Evolutionary conservation across 495 filamentous ascomycete genomes (phyloP), one percentile per base, ranked within the genome.

Genomic region (Bryoglossum gracile): DNA sequence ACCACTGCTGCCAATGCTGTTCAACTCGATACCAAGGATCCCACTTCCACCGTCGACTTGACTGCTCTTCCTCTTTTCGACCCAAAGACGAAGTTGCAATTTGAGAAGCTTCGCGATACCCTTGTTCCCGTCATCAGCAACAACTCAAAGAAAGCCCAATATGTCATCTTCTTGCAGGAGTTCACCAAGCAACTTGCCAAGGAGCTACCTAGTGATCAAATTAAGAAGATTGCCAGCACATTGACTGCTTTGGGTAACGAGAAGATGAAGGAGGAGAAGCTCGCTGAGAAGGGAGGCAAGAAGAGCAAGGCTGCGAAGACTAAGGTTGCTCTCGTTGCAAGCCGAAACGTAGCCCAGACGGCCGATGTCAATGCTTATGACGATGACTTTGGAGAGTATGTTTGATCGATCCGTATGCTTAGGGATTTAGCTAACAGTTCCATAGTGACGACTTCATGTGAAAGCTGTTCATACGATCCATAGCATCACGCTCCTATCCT

Each of bases 211-310:
- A 91, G 85, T 60, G 81, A 87, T 46, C 88, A 97, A 68, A 89
- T 96, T 62, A 94, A 95, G 80, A 95, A 96, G 75, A 77, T 95
- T 48, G 78, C 88, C 3, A 91, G 82, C 68, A 77, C 78, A 23
- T 66, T 97, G 60, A 91, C 89, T 17, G 82, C 85, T 9, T 72
- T 95, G 40, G 75, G 86, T 58, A 99, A 99, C 61, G 94, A 99
- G 78, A 96, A 92, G 77, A 87, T 95, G 87, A 94, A 87, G 73
- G 92, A 96, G 68, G 94, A 99, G 79, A 94, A 95, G 73, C 77
- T 81, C 10, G 81, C 87, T 3, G 90, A 95, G 55, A 97, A 95
- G 75, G 86, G 86, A 19, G 87, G 81, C 53, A 97, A 96, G 84
- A 99, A 97, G 78, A 83, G 71, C 51, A 96, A 96, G 75, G 87